Base-by-base conservation (phyloP, 129 eudicot species). In the Helianthus annuus region DNA sequence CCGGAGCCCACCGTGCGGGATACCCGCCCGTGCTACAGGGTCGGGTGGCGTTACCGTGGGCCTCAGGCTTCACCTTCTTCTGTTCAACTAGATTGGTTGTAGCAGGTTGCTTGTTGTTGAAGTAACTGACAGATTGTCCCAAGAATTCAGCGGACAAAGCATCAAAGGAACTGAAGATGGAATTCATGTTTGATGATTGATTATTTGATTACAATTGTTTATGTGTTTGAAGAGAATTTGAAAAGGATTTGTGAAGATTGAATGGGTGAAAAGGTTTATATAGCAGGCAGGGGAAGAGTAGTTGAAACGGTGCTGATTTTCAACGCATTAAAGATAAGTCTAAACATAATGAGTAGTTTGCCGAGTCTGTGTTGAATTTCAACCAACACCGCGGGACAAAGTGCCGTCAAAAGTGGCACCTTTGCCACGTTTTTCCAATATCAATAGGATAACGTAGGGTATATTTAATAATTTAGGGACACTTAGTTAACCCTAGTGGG, bases 101-200 rank as follows among this genome's bases (percentile, higher is more conserved):
- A 22, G 34, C 11, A n/a, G 53, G 69, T 46, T 40, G 32, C 45
- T 57, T 67, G 48, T 60, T 42, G 58, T 44, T 58, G 15, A 66
- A 57, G 61, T 10, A 22, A 67, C 10, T 17, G 3, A 78, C 39
- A 24, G 52, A 69, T 63, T 79, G 73, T 16, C 64, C 56, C 78
- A 83, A 22, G 62, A 79, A 64, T 44, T 79, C 81, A 6, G 75
- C 81, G 10, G 69, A 74, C 12, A 66, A 57, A 22, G 84, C 87
- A 65, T 83, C 87, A 38, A 83, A 83, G 1, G 87, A 70, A 79
- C 87, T 83, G 75, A 83, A 83, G 48, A 83, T 74, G 5, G 87
- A 83, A 64, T 83, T 83, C 87, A 83, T 83, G 64, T 15, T 71
- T 72, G 40, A 39, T 39, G 54, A 36, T 53, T 29, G 38, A 52